Base-by-base conservation (phyloP, 306 rosid genomes). In the Canavalia gladiata region DNA sequence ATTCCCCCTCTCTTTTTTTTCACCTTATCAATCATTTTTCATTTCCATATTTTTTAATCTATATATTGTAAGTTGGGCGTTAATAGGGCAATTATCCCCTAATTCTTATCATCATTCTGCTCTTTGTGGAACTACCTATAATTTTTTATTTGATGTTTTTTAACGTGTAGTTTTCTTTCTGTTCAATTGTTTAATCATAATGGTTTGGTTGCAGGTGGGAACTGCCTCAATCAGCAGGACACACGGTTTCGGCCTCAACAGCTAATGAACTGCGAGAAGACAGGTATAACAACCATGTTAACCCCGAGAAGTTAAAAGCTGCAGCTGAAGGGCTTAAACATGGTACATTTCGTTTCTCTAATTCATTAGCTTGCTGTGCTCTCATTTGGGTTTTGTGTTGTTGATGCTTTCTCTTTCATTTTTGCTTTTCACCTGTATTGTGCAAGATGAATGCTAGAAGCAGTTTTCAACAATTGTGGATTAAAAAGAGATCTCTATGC, bases 221-320 rank as follows among this genome's bases (percentile, higher is more conserved):
- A 79, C 4, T 91, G 83, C 97, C 97, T 35, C 34, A 78, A 67
- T 45, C 59, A 51, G 71, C 71, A 13, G 9, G 25, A 18, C 25
- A 79, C 79, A 77, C 84, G 1, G 47, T 86, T 33, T 89, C 86
- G 43, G 96, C 98, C 58, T 95, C 98, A 35, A 95, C 99, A 1
- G 98, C 99, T 46, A 93, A 95, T 80, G 97, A 91, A 12, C 66
- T 91, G 97, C 92, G 97, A 65, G 82, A 31, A 70, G 95, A 95
- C 12, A 88, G 83, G 84, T 79, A 82, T 45, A 39, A 35, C 1
- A n/a, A 31, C 1, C 86, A 87, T 25, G 63, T 83, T 58, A 89
- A 88, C 78, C 91, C 97, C 12, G 93, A 93, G 75, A 95, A 95
- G 90, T 72, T 93, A 76, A 95, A 91, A 84, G 99, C 97, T 67